Base-by-base conservation (phyloP, 768 basidiomycete genomes). In the Chalciporus sphaerocephalus region DNA sequence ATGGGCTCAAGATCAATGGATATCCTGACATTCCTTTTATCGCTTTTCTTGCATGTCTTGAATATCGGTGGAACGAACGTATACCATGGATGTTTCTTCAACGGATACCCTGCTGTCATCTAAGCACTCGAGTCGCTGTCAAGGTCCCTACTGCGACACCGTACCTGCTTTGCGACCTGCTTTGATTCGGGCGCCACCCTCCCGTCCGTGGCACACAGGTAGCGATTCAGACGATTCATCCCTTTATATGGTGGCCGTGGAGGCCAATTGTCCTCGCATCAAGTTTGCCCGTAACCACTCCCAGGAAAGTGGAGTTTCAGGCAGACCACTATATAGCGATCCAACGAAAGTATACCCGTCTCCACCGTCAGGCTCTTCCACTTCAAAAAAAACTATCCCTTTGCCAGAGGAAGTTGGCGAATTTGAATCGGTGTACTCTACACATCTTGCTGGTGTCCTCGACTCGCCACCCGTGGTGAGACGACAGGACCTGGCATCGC, bases 401-500 rank as follows among this genome's bases (percentile, higher is more conserved):
- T 44, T 61, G 13, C 61, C 65, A 52, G 64, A 59, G 51, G 58
- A 63, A 40, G 38, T 35, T 21, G 50, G 34, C 46, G 55, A 52
- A n/a, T 48, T 39, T 38, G 40, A 37, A 8, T 24, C 50, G 11
- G 2, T 50, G 38, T 67, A 65, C 27, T 58, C 50, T 21, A 58
- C 60, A 2, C 64, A 61, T 41, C 47, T 67, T 5, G 51, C 43
- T 3, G 66, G 69, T 13, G 44, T 68, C 18, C 60, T 69, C 41
- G 66, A 69, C 55, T 70, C 68, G 1, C 64, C 71, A 2, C 47
- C 58, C 1, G 57, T 64, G 40, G 59, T 68, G 57, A 61, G 59
- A 23, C 61, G 65, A 47, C 53, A 53, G 54, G 60, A 61, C 33
- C 42, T 62, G 38, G 50, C 53, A 17, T 60, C 46, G 22, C 61